phyloP scores from a whole-genome alignment of 257 asterid genomes.

The Thymus mandschuricus region DNA sequence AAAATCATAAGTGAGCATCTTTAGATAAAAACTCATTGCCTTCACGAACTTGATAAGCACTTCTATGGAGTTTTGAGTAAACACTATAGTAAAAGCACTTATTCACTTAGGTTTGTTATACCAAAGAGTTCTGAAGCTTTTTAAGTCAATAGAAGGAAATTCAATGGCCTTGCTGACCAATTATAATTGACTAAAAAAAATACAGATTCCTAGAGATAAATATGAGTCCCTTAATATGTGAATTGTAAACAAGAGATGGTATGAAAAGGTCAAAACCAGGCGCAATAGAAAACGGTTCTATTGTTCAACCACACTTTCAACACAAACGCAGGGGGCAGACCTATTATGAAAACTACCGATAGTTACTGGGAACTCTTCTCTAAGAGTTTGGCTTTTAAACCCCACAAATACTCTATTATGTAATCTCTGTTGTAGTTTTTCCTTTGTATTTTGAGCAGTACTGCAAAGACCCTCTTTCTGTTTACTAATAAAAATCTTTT shows the following conservation, averaged over 20 bases:
- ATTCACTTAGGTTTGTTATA: slow-evolving; percentile 1
- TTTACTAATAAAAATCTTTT: no score
- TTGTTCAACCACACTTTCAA: slow-evolving; percentile 24
- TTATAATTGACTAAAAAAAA: not conserved
- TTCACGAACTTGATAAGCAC: slow-evolving; percentile 10
- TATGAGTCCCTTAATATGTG: slow-evolving; percentile 14
- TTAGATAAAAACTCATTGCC: not conserved
- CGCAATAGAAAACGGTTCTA: not conserved
- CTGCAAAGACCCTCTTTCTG: no score
- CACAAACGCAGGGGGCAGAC: not conserved
- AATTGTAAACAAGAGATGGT: slow-evolving; percentile 16
- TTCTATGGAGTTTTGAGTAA: not conserved
- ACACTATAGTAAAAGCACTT: slow-evolving; percentile 10
- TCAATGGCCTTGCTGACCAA: not conserved
- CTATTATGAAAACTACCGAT: not conserved
- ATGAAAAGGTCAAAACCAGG: slow-evolving; percentile 4
- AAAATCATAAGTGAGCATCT: not conserved
- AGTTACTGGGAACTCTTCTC: not conserved
- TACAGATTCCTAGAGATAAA: slow-evolving; percentile 16
- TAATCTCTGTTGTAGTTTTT: no score
- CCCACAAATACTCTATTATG: no score
- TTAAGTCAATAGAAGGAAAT: slow-evolving; percentile 4
- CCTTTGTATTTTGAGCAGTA: no score
- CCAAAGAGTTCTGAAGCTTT: slow-evolving; percentile 5
- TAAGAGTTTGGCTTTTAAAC: no score